phyloP scores from a whole-genome alignment of 1,284 basidiomycete species.

The Trametes versicolor region DNA sequence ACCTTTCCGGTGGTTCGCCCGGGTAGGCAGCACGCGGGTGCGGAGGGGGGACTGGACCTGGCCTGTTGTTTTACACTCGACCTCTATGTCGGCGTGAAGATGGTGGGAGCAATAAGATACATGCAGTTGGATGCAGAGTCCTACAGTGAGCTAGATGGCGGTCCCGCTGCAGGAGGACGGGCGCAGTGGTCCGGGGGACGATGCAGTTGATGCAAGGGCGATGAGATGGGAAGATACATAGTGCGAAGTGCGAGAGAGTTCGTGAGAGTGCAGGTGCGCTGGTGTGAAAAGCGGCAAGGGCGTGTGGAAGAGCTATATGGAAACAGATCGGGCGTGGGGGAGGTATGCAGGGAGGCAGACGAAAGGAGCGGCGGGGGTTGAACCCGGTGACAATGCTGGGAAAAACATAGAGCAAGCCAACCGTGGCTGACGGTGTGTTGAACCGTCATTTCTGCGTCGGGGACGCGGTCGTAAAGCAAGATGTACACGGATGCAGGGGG shows the following conservation, averaged over 20 bases:
- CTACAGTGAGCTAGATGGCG: conserved; percentile 26
- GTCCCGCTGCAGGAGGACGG: conserved; percentile 24
- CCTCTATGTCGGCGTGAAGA: conserved; percentile 22
- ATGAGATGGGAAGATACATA: conserved; percentile 22
- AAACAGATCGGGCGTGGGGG: conserved; percentile 6
- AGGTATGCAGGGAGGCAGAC: conserved; percentile 7
- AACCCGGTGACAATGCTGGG: conserved; percentile 42
- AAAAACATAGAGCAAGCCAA: conserved; percentile 41
- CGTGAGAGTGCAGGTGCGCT: background rate
- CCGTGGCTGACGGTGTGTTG: conserved; percentile 35
- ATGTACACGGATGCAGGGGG: background rate
- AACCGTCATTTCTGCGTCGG: conserved; percentile 26
- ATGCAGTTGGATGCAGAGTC: conserved; percentile 47
- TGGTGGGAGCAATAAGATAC: conserved; percentile 34
- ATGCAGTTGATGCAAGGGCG: conserved; percentile 44
- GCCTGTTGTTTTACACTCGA: conserved; percentile 21
- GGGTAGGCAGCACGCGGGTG: no score
- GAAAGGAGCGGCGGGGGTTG: conserved; percentile 39
- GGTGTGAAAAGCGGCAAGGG: background rate
- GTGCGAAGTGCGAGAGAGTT: conserved; percentile 10
- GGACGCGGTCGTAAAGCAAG: conserved; percentile 6
- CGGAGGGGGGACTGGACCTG: background rate
- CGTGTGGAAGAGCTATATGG: conserved; percentile 12
- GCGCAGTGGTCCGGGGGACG: conserved; percentile 19
- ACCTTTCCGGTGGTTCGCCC: background rate